Base-by-base conservation (phyloP, 2,329 filamentous ascomycete genomes). In the Fonsecaea multimorphosa region DNA sequence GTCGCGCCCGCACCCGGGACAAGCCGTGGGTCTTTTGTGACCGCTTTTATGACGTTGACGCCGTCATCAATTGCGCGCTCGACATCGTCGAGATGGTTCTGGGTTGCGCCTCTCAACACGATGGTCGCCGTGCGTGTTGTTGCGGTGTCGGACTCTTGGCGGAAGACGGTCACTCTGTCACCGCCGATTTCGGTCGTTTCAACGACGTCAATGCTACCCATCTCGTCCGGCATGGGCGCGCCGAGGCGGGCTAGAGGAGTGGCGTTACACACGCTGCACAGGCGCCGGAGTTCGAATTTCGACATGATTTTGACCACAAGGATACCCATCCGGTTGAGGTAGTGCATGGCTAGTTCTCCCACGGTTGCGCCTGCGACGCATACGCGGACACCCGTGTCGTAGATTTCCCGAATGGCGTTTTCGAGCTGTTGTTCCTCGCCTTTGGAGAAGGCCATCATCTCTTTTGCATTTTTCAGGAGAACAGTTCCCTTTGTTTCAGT, bases 401-500 rank as follows among this genome's bases (percentile, higher is more conserved):
- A 89, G 24, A 99, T 87, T 80, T 97, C 93, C 85, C 98, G 98
- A 83, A 99, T 91, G 58, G 90, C 85, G 53, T 89, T 85, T 83
- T 99, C 95, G 57, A 99, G 88, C 78, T 97, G 94, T 62, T 84
- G 82, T 82, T 99, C 95, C 82, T 99, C 95, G 68, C 95, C 96
- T 83, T 93, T 97, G 74, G 92, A 97, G 81, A 98, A 99, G 77
- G 98, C 91, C 77, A 98, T 86, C 92, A 99, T 98, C 82, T 99
- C 95, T 84, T 98, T 91, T 66, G 94, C 94, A 77, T 97, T 99
- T 82, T 99, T 92, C 74, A 99, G 81, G 59, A 99, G 86, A 52
- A 99, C 95, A 11, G 95, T 99, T 57, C 96, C 96, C 86, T 99
- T 99, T 75, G 95, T 99, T 83, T 99, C 95, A 46, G 96, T 99